Evolutionary conservation across 495 filamentous ascomycete genomes (phyloP), one percentile per base, ranked within the genome.

Genomic region (Trichoderma parareesei): DNA sequence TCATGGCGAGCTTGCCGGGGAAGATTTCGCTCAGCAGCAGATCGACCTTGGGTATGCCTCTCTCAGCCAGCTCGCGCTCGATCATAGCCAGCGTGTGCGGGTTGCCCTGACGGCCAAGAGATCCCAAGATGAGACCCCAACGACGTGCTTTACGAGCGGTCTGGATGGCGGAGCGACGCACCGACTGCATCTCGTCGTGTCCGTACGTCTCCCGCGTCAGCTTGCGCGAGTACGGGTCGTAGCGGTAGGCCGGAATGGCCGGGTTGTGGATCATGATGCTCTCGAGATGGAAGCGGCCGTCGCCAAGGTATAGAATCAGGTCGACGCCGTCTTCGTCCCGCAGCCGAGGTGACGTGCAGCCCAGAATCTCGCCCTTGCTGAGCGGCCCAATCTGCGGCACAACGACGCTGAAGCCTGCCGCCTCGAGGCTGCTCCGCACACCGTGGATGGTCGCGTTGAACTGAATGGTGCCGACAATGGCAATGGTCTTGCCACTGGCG

Each of bases 221-320:
- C 49, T 89, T 92, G 38, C 93, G 84, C 41, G 91, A 92, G 76
- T 99, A 99, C 0, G 94, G 94, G 71, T 99, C 94, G 72, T 99
- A 99, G 20, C 95, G 87, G 77, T 97, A 98, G 11, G 95, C 92
- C 3, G 93, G 89, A 14, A 97, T 85, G 7, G 76, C 71, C 0
- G 94, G 94, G 76, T 98, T 98, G 73, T 97, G 92, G 69, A 99
- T 99, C 94, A 99, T 98, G 66, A 93, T 93, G 65, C 88, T 91
- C 73, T 99, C 94, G 40, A 99, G 87, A 70, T 99, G 94, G 81
- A 99, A 99, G 61, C 93, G 85, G 20, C 94, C 94, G 70, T 99
- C 94, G 38, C 94, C 94, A 4, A 99, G 84, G 71, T 99, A 99
- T 11, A 99, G 79, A 38, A 99, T 85, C 62, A 90, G 72, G 68